A percentile compares a stretch with the other conserved stretches of the same genome.
Conservation (phyloP, 1,139 yeast species). For the Candida frijolesensis region DNA sequence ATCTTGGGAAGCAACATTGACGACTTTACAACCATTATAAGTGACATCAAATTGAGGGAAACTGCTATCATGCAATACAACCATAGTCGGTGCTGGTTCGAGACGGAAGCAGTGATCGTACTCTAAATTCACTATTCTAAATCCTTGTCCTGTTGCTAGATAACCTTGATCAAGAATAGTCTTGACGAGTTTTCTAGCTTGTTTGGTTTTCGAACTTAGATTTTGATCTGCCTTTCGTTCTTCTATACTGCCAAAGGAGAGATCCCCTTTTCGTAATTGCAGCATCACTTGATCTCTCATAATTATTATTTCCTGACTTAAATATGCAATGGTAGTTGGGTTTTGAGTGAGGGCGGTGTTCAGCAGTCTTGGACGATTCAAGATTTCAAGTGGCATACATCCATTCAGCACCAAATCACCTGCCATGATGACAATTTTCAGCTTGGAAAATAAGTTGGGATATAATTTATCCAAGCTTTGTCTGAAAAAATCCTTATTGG, state of each 20-base stretch:
- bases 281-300: conserved; percentile 72
- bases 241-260: conserved; percentile 46
- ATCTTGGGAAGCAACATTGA: conserved; percentile 63
- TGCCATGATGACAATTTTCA: conserved; percentile 68
- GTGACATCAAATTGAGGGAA: conserved; percentile 74
- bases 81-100: conserved; percentile 76
- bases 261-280: conserved; percentile 69
- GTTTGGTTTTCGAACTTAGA: conserved; percentile 46
- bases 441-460: conserved; percentile 20
- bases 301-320: conserved; percentile 81
- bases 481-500: conserved; percentile 55
- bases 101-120: conserved; percentile 69
- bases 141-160: conserved; percentile 66
- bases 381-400: conserved; percentile 42
- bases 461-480: conserved; percentile 68
- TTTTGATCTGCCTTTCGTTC: conserved; percentile 22
- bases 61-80: conserved; percentile 67
- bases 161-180: conserved; percentile 87
- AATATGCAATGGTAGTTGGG: conserved; percentile 75
- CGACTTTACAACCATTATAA: conserved; percentile 79
- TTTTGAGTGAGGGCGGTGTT: conserved; percentile 45
- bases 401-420: conserved; percentile 75
- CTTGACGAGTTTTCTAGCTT: conserved; percentile 75
- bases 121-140: conserved; percentile 65
- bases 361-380: not conserved